These are phyloP conservation scores for Canna indica DNA, from an alignment of 176 grass and related monocot genomes.

Conservation along the genomic window DNA sequence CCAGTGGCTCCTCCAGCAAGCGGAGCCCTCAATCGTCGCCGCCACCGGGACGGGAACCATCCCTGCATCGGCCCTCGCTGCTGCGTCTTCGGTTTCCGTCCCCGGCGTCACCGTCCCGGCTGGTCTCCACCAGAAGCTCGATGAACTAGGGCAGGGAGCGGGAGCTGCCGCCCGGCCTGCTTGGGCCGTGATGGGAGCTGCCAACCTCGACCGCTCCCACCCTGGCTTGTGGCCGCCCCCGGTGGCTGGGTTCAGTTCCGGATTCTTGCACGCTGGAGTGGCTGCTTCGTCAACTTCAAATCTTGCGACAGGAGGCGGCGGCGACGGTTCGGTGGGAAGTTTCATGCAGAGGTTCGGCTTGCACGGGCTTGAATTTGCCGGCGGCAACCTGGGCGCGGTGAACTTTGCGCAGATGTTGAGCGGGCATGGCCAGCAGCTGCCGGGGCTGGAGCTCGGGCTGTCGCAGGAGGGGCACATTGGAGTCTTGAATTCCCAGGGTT, in stretches of 20 bases:
- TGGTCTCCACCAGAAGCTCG: slow-evolving; percentile 23
- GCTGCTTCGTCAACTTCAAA: slow-evolving; percentile 22
- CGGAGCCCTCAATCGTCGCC: slow-evolving; percentile 68
- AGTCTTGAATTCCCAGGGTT: slow-evolving; percentile 35
- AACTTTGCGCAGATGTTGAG: slow-evolving; percentile 59
- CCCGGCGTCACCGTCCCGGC: background rate
- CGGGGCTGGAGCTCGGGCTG: slow-evolving; percentile 59
- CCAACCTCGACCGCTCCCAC: slow-evolving; percentile 32
- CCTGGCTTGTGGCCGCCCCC: slow-evolving; percentile 42
- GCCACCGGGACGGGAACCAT: slow-evolving; percentile 70
- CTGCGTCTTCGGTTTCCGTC: slow-evolving; percentile 40
- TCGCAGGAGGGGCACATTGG: slow-evolving; percentile 75
- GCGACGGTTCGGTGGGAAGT: slow-evolving; percentile 3
- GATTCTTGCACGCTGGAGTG: slow-evolving; percentile 36
- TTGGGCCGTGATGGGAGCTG: slow-evolving; percentile 16
- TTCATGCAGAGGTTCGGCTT: slow-evolving; percentile 18
- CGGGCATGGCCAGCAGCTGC: slow-evolving; percentile 42
- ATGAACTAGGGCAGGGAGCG: slow-evolving; percentile 4
- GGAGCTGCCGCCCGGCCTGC: slow-evolving; percentile 1
- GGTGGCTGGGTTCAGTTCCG: slow-evolving; percentile 24
- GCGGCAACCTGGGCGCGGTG: slow-evolving; percentile 32
- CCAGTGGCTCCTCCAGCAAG: slow-evolving; percentile 88
- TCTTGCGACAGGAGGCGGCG: slow-evolving; percentile 22
- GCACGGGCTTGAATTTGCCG: slow-evolving; percentile 15
- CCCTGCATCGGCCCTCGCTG: slow-evolving; percentile 47